Base-by-base conservation (phyloP, 2,329 filamentous ascomycete species). In the Exophiala sp. region DNA sequence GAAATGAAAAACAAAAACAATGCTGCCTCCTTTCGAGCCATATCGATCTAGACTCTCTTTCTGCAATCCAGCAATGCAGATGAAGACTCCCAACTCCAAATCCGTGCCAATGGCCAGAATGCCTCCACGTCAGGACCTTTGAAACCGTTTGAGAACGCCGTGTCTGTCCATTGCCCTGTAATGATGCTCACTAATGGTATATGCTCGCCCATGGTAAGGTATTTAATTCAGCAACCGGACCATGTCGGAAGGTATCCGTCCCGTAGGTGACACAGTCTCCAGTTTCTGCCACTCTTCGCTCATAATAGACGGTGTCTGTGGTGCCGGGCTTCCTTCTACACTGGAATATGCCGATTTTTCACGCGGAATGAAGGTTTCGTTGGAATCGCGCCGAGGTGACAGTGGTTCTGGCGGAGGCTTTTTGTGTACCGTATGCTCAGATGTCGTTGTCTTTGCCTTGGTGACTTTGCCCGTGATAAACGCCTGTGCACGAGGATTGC, bases 201-300 rank as follows among this genome's bases (percentile, higher is more conserved):
- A 35, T 37, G 14, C n/a, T 19, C 19, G 18, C 22, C 38, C 13
- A 41, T 24, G 22, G 35, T 39, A 41, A n/a, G n/a, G n/a, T n/a
- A n/a, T n/a, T 46, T 50, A 57, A 34, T 58, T 53, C 46, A 60
- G 43, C 34, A 60, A 48, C 14, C 44, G 47, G 13, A 55, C 39
- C 58, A 60, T 60, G 27, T 55, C 58, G 14, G 50, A 49, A 3
- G 58, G 58, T 32, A 59, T 43, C n/a, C 44, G 38, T 13, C 57
- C 57, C 9, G 53, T 50, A 13, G 58, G 58, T 46, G 57, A 58
- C 16, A 59, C 51, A 8, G 58, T 60, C 18, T 55, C 41, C 13
- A 14, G 18, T 21, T 53, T 54, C 22, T 42, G 39, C 55, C 55
- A 58, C n/a, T 55, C 53, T 23, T 46, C 32, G 7, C 34, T 38